Conservation (phyloP, 2,329 filamentous ascomycete genomes). For the Penicillium aurantiogriseum region DNA sequence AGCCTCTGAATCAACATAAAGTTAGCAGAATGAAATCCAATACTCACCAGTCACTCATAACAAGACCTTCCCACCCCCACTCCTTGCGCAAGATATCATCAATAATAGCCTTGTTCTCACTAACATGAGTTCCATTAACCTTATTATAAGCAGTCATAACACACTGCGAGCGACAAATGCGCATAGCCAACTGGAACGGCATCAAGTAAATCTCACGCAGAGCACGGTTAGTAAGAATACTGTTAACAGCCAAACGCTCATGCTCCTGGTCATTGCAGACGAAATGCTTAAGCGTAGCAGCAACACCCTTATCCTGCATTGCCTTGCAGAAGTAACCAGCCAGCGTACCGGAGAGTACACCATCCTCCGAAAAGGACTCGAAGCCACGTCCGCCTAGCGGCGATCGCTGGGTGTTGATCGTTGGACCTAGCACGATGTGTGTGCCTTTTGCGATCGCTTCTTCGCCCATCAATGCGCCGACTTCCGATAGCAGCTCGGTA, state of each 20-base stretch:
- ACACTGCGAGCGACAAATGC: slow-evolving; percentile 55
- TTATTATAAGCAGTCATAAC: slow-evolving; percentile 62
- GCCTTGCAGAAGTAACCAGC: slow-evolving; percentile 71
- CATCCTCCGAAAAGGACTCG: slow-evolving; percentile 83
- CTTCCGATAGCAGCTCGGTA: slow-evolving; percentile 63
- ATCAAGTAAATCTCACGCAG: slow-evolving; percentile 63
- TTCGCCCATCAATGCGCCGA: slow-evolving; percentile 68
- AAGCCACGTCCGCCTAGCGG: slow-evolving; percentile 83
- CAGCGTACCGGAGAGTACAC: slow-evolving; percentile 70
- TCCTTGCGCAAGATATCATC: slow-evolving; percentile 47
- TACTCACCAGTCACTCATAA: slow-evolving; percentile 49
- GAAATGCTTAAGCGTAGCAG: slow-evolving; percentile 72
- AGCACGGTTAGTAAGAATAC: slow-evolving; percentile 51
- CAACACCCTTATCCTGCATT: slow-evolving; percentile 69
- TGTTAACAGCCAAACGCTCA: slow-evolving; percentile 44
- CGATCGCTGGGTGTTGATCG: slow-evolving; percentile 77
- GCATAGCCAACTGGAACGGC: slow-evolving; percentile 62
- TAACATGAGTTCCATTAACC: slow-evolving; percentile 52
- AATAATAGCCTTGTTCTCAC: slow-evolving; percentile 44
- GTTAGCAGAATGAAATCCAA: neutral
- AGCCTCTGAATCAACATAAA: neutral
- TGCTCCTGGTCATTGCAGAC: slow-evolving; percentile 50
- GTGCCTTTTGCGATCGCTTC: slow-evolving; percentile 72
- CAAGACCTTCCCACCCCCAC: slow-evolving; percentile 48
- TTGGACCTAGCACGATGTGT: slow-evolving; percentile 71